Conservation (phyloP, 352 stramenopile genomes). For the Pythium diclinum region DNA sequence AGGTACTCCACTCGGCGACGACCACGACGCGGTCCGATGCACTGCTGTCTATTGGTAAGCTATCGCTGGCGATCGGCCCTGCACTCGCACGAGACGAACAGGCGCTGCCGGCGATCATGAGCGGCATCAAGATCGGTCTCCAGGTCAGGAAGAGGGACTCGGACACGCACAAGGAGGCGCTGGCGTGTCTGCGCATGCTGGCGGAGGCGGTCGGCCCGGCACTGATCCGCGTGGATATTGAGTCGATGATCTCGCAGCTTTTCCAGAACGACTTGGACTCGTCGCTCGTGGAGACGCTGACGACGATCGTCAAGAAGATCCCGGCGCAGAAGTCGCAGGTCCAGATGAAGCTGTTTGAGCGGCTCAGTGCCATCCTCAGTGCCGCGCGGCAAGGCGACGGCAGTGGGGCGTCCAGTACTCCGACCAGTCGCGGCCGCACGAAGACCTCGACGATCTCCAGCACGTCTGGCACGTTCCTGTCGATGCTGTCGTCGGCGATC, state of each 20-base stretch:
- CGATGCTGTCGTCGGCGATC: slow-evolving; percentile 63
- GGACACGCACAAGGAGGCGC: slow-evolving; percentile 81
- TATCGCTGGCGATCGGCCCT: slow-evolving; percentile 76
- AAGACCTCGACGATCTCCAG: slow-evolving; percentile 73
- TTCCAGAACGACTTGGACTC: slow-evolving; percentile 85
- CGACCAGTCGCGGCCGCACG: slow-evolving; percentile 60
- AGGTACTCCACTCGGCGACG: slow-evolving; percentile 77
- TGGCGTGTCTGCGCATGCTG: slow-evolving; percentile 81
- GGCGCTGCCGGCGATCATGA: slow-evolving; percentile 80
- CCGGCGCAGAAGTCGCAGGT: slow-evolving; percentile 70
- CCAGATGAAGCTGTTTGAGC: slow-evolving; percentile 82
- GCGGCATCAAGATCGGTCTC: slow-evolving; percentile 80
- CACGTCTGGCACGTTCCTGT: slow-evolving; percentile 66
- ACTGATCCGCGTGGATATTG: slow-evolving; percentile 76
- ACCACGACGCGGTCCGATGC: slow-evolving; percentile 76
- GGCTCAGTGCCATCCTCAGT: slow-evolving; percentile 71
- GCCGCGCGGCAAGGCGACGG: slow-evolving; percentile 45
- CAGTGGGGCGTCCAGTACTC: slow-evolving; percentile 42
- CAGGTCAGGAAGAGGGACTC: slow-evolving; percentile 82
- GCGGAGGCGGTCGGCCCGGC: slow-evolving; percentile 69
- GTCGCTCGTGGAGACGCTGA: slow-evolving; percentile 78
- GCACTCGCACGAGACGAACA: slow-evolving; percentile 76
- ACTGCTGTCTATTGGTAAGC: slow-evolving; percentile 81
- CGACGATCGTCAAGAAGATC: slow-evolving; percentile 84
- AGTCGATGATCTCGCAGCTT: slow-evolving; percentile 72